These are phyloP conservation scores for Tylopilus sp. DNA, from an alignment of 768 basidiomycete genomes.

Conservation along the genomic window DNA sequence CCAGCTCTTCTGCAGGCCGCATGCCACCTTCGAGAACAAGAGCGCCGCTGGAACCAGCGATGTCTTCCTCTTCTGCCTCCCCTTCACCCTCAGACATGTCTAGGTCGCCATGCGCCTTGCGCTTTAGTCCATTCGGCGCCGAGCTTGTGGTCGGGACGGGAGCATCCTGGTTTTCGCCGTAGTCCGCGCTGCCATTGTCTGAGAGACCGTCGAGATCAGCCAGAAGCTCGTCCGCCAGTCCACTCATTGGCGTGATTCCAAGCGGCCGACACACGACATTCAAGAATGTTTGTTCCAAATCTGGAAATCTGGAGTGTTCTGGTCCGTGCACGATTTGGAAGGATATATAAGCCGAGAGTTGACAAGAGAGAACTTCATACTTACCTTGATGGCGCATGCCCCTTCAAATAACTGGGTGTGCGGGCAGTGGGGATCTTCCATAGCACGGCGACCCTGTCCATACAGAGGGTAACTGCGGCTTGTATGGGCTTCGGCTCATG, in stretches of 20 bases:
- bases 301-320: not conserved
- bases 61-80: slow-evolving; percentile 38
- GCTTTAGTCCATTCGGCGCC: slow-evolving; percentile 45
- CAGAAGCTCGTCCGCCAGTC: slow-evolving; percentile 87
- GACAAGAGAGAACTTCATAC: slow-evolving; percentile 37
- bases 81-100: slow-evolving; percentile 59
- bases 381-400: slow-evolving; percentile 61
- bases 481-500: slow-evolving; percentile 65
- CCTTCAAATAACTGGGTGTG: slow-evolving; percentile 53
- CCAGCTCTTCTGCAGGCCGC: slow-evolving; percentile 92
- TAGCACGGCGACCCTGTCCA: slow-evolving; percentile 57
- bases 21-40: slow-evolving; percentile 85
- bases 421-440: slow-evolving; percentile 52
- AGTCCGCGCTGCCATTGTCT: slow-evolving; percentile 53
- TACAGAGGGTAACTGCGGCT: not conserved
- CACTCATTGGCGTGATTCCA: slow-evolving; percentile 50
- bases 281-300: not conserved
- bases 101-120: slow-evolving; percentile 53
- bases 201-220: slow-evolving; percentile 89
- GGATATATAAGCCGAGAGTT: slow-evolving; percentile 29
- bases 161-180: slow-evolving; percentile 39
- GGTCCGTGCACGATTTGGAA: slow-evolving; percentile 21
- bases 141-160: slow-evolving; percentile 18
- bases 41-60: slow-evolving; percentile 42
- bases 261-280: not conserved